A percentile compares a stretch with the other conserved stretches of the same genome.
Conservation (phyloP, 2,329 filamentous ascomycete species). For the Aspergillus sp. region DNA sequence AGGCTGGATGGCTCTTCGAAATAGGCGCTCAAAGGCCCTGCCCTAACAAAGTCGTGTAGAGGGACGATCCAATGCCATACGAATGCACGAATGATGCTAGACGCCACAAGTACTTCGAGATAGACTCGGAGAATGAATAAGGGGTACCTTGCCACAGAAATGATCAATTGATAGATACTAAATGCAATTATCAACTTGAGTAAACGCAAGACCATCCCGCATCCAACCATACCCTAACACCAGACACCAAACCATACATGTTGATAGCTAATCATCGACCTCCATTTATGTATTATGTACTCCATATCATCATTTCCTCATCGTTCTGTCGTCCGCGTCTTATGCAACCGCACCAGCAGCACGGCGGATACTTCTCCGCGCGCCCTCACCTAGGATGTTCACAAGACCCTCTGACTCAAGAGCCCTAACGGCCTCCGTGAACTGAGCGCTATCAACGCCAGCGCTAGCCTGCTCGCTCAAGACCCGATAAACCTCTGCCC, state of each 20-base stretch:
- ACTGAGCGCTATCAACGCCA: constrained; percentile 76
- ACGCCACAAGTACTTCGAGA: no score
- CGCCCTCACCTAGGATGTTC: constrained; percentile 81
- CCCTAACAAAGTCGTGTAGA: no score
- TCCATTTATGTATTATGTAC: constrained; percentile 29
- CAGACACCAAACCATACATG: constrained; percentile 17
- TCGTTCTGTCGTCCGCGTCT: constrained; percentile 1
- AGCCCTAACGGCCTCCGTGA: constrained; percentile 76
- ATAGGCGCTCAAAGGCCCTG: no score
- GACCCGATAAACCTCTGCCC: constrained; percentile 75
- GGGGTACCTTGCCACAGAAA: not conserved
- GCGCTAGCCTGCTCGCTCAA: constrained; percentile 72
- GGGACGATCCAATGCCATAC: no score
- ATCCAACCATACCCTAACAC: constrained; percentile 16
- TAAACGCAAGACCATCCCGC: not conserved
- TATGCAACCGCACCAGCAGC: constrained; percentile 57
- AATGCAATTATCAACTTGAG: not conserved
- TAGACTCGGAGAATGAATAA: not conserved
- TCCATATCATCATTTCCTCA: constrained; percentile 35
- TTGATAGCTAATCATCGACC: constrained; percentile 6
- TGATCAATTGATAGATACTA: not conserved
- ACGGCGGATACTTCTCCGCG: constrained; percentile 78
- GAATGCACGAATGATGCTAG: no score
- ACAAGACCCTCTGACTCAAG: constrained; percentile 85
- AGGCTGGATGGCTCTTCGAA: no score